phyloP scores from a whole-genome alignment of 345 rosid species.

The Diplotaxis tenuifolia region DNA sequence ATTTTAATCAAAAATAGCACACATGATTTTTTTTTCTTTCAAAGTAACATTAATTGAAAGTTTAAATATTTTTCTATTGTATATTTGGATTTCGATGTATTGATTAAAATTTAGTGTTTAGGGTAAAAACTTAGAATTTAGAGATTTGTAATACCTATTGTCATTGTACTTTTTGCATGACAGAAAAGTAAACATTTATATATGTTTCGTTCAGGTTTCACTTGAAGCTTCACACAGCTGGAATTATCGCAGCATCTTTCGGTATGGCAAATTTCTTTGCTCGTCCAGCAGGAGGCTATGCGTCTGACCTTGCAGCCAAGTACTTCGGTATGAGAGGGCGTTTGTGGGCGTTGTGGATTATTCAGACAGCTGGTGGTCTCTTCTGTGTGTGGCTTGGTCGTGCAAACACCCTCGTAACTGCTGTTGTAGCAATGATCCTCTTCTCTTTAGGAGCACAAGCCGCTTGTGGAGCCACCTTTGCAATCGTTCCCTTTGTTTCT shows the following conservation, averaged over 20 bases:
- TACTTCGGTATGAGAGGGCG: conserved; percentile 56
- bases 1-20: too few species aligned
- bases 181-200: background rate
- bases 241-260: conserved; percentile 53
- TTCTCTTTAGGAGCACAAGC: conserved; percentile 61
- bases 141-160: too few species aligned
- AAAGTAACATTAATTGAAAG: too few species aligned
- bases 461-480: conserved; percentile 58
- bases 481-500: conserved; percentile 54
- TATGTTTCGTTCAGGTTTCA: conserved; percentile 23
- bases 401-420: conserved; percentile 36
- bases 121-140: too few species aligned
- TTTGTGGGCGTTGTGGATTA: conserved; percentile 52
- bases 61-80: too few species aligned
- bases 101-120: too few species aligned
- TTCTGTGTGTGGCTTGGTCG: conserved; percentile 54
- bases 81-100: too few species aligned
- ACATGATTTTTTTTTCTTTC: too few species aligned
- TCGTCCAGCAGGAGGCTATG: conserved; percentile 50
- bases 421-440: conserved; percentile 48
- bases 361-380: conserved; percentile 56
- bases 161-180: too few species aligned
- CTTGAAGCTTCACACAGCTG: conserved; percentile 52
- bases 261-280: conserved; percentile 59
- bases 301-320: conserved; percentile 44